These are phyloP conservation scores for Aspergillus bridgeri DNA, from an alignment of 495 filamentous ascomycete genomes.

Conservation along the genomic window DNA sequence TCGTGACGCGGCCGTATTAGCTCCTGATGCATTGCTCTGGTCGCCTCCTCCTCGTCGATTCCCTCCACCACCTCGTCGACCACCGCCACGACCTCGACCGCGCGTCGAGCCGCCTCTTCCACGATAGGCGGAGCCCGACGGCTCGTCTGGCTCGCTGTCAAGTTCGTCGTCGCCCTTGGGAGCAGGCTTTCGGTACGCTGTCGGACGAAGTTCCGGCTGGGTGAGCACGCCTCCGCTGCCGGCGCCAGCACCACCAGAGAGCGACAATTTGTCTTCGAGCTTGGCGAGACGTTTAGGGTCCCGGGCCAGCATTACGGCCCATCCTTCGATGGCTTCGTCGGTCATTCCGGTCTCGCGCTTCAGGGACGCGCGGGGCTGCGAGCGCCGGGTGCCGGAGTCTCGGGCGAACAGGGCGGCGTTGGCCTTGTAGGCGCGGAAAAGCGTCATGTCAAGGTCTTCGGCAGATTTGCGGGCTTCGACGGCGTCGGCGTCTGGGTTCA, in stretches of 20 bases:
- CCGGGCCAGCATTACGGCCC: conserved; percentile 77
- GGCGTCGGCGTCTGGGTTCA: conserved; percentile 37
- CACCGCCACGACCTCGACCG: conserved; percentile 49
- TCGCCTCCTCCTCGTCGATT: conserved; percentile 58
- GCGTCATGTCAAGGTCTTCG: conserved; percentile 39
- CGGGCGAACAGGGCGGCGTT: conserved; percentile 63
- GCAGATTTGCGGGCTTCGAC: conserved; percentile 28
- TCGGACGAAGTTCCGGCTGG: conserved; percentile 59
- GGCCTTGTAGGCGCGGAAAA: conserved; percentile 67
- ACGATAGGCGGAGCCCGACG: conserved; percentile 35
- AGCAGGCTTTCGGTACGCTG: conserved; percentile 50
- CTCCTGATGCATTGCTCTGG: conserved; percentile 25
- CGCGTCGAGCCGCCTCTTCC: conserved; percentile 21
- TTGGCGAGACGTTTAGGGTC: conserved; percentile 62
- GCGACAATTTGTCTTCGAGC: conserved; percentile 63
- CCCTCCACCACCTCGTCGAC: conserved; percentile 52
- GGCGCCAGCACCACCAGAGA: conserved; percentile 47
- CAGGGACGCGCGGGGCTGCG: conserved; percentile 56
- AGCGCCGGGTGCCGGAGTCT: conserved; percentile 62
- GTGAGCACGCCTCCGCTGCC: conserved; percentile 24
- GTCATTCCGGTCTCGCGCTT: conserved; percentile 81
- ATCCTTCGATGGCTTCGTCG: conserved; percentile 93
- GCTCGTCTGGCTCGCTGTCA: conserved; percentile 24
- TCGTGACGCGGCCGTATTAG: conserved; percentile 52
- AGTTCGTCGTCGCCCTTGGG: conserved; percentile 33